Percentiles rank a stretch among this genome's conserved stretches.
These are phyloP conservation scores for Solanum hybrid DNA, from an alignment of 305 asterid genomes.

Conservation along the genomic window DNA sequence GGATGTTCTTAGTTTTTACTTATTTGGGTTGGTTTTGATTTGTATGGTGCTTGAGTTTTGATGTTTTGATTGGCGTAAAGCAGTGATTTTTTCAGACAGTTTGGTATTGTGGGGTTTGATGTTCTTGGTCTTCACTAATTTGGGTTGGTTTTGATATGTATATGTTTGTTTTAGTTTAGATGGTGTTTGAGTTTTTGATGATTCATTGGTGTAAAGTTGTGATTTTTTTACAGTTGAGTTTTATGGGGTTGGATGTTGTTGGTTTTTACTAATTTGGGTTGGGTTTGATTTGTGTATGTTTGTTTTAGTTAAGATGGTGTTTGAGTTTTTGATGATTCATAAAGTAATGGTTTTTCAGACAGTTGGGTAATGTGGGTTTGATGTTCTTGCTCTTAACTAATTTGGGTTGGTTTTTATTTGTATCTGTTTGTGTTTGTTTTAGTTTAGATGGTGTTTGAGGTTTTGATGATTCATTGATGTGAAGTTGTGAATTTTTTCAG, in stretches of 20 bases:
- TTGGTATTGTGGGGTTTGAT: not conserved
- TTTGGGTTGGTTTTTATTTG: not conserved
- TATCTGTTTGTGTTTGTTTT: not conserved
- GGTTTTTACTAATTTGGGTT: not conserved
- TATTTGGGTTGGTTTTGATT: not conserved
- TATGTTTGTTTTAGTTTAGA: not conserved
- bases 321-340: not conserved
- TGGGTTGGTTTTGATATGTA: not conserved
- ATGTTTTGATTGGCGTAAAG: not conserved
- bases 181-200: not conserved
- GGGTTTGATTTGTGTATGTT: not conserved
- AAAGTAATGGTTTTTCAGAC: not conserved
- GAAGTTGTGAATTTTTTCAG: not conserved
- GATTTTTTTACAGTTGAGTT: not conserved
- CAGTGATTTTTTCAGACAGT: not conserved
- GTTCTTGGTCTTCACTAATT: not conserved
- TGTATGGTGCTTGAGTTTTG: not conserved
- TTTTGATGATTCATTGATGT: not conserved
- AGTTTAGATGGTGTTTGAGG: not conserved
- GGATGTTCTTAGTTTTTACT: not conserved
- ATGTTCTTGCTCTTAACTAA: not conserved
- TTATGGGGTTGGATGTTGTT: not conserved
- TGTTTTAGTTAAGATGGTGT: not conserved
- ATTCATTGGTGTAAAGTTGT: not conserved
- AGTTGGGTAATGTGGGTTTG: not conserved